Percentiles rank a stretch among this genome's conserved stretches.
phyloP scores from a whole-genome alignment of 306 rosid genomes.

The Cyamopsis tetragonoloba region DNA sequence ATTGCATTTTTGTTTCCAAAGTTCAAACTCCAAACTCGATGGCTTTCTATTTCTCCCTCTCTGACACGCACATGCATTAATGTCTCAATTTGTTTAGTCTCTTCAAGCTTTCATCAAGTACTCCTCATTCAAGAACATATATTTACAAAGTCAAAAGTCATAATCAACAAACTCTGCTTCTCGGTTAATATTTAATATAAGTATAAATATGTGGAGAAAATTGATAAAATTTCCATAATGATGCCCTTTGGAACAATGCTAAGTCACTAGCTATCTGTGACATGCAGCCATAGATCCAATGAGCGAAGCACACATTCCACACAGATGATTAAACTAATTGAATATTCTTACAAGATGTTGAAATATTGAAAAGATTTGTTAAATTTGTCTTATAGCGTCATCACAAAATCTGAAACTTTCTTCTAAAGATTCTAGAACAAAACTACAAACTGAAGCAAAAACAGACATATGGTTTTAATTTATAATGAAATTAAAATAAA shows the following conservation, averaged over 20 bases:
- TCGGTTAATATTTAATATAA: background rate
- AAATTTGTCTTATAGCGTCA: slow-evolving; percentile 3
- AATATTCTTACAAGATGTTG: background rate
- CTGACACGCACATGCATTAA: background rate
- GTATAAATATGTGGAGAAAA: background rate
- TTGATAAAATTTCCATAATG: background rate
- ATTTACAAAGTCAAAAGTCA: background rate
- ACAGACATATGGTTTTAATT: background rate
- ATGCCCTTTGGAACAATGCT: slow-evolving; percentile 10
- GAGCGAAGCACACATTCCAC: background rate
- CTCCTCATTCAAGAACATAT: background rate
- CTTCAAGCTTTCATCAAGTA: slow-evolving; percentile 3
- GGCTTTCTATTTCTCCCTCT: no score
- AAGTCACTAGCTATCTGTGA: background rate
- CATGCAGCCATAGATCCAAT: slow-evolving; percentile 5
- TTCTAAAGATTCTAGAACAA: slow-evolving; percentile 10
- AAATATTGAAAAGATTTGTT: background rate
- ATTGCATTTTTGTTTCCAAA: no score
- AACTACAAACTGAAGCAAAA: slow-evolving; percentile 16
- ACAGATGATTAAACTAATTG: background rate
- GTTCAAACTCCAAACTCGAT: no score
- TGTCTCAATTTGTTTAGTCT: background rate
- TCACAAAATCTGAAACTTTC: background rate
- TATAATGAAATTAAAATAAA: background rate
- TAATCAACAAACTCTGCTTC: background rate